These are phyloP conservation scores for Quercus tomentella DNA, from an alignment of 331 rosid species.

Conservation along the genomic window DNA sequence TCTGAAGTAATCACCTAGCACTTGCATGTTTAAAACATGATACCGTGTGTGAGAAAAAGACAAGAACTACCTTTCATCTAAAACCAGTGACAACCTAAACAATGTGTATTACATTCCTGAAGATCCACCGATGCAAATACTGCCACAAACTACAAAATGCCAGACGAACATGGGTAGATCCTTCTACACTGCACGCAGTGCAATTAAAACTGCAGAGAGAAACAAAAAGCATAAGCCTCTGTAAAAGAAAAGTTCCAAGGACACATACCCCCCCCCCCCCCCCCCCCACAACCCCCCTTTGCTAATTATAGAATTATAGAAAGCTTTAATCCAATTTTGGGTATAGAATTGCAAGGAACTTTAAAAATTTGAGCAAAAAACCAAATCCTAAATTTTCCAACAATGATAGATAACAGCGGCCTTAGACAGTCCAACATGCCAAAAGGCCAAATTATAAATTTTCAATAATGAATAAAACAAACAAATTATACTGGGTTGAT, in stretches of 20 bases:
- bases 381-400: no score
- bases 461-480: not conserved
- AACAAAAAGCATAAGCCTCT: slow-evolving; percentile 21
- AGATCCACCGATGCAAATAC: slow-evolving; percentile 12
- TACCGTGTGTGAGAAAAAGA: slow-evolving; percentile 14
- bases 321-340: not conserved
- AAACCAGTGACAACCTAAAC: slow-evolving; percentile 6
- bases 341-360: not conserved
- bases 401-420: not conserved
- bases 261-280: no score
- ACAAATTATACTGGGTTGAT: not conserved
- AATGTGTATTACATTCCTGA: slow-evolving; percentile 8
- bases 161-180: slow-evolving; percentile 27
- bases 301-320: not conserved
- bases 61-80: slow-evolving; percentile 13
- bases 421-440: not conserved
- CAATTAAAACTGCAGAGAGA: slow-evolving; percentile 63
- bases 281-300: no score
- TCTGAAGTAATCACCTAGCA: slow-evolving; percentile 15
- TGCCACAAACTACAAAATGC: slow-evolving; percentile 17
- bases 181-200: slow-evolving; percentile 48
- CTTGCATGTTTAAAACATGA: slow-evolving; percentile 3
- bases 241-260: not conserved
- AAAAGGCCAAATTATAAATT: not conserved
- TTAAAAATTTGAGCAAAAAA: not conserved